Conservation (phyloP, 2,329 filamentous ascomycete genomes). For the Pseudogymnoascus pannorum region DNA sequence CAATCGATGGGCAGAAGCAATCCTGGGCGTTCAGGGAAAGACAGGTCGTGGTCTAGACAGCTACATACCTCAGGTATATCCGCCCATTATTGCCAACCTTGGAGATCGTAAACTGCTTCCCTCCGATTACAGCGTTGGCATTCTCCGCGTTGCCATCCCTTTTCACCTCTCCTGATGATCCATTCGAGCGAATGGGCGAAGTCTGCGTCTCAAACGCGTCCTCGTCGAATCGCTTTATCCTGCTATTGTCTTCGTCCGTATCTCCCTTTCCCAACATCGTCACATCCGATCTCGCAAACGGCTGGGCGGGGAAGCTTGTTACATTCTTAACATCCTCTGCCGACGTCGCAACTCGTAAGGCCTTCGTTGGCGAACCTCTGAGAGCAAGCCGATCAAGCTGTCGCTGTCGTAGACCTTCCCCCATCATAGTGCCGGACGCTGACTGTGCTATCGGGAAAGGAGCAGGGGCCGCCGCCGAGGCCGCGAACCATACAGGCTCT, state of each 20-base stretch:
- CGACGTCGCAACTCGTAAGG: conserved; percentile 18
- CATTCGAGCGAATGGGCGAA: conserved; percentile 6
- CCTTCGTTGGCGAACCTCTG: conserved; percentile 23
- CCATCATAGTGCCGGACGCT: conserved; percentile 1
- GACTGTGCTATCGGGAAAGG: conserved; percentile 1
- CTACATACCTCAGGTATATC: conserved; percentile 65
- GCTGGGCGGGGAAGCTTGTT: conserved; percentile 20
- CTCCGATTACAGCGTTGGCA: conserved; percentile 43
- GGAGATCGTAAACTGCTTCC: conserved; percentile 58
- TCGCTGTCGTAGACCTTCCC: conserved; percentile 26
- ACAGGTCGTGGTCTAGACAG: conserved; percentile 18
- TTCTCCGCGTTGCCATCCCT: conserved; percentile 54
- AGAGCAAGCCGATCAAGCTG: conserved; percentile 29
- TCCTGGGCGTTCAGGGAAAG: conserved; percentile 18
- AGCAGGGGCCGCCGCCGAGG: conserved; percentile 1
- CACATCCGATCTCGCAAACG: conserved; percentile 18
- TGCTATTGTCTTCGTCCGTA: conserved; percentile 11
- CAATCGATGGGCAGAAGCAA: conserved; percentile 30
- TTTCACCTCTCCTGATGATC: conserved; percentile 41
- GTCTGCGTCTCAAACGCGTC: conserved; percentile 24
- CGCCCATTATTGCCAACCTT: conserved; percentile 79
- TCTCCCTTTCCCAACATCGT: conserved; percentile 10
- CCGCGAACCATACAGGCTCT: not conserved
- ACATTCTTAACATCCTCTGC: conserved; percentile 21
- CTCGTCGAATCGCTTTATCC: conserved; percentile 21